phyloP scores from a whole-genome alignment of 805 yeast species.

The Barnettozyma vustinii region DNA sequence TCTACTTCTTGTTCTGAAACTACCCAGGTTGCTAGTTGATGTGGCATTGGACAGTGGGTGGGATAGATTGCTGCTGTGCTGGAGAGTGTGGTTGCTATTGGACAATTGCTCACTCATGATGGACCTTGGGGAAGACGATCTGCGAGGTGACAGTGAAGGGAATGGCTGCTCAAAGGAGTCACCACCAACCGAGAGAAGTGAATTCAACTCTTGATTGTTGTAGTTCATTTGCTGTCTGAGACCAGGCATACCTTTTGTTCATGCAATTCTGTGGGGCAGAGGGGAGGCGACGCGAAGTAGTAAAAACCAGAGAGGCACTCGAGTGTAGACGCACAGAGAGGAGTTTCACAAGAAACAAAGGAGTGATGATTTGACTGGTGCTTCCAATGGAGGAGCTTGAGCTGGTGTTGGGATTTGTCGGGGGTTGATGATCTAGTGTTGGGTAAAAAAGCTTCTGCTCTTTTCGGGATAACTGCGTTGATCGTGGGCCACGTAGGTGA shows the following conservation, averaged over 20 bases:
- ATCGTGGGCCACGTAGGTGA: not conserved
- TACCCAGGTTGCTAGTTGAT: conserved; percentile 31
- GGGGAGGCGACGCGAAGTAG: not conserved
- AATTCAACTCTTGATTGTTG: conserved; percentile 20
- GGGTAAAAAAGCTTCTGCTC: not conserved
- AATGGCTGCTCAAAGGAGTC: conserved; percentile 16
- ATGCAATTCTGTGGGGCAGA: not conserved
- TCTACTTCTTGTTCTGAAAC: conserved; percentile 52
- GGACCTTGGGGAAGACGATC: conserved; percentile 25
- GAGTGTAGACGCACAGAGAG: not conserved
- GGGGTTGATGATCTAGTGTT: not conserved
- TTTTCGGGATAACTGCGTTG: not conserved
- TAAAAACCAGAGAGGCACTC: not conserved
- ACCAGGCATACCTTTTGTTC: not conserved
- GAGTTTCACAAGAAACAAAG: not conserved
- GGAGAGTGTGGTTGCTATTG: conserved; percentile 4
- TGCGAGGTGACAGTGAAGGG: conserved; percentile 20
- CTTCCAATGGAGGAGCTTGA: not conserved
- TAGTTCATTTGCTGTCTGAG: conserved; percentile 11
- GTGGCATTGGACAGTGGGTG: not conserved
- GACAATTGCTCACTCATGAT: conserved; percentile 17
- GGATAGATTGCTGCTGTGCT: not conserved
- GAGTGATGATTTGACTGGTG: not conserved
- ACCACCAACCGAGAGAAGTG: conserved; percentile 17
- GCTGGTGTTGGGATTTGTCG: not conserved